These are phyloP conservation scores for Alloascoidea africana DNA, from an alignment of 805 yeast species.

Conservation along the genomic window DNA sequence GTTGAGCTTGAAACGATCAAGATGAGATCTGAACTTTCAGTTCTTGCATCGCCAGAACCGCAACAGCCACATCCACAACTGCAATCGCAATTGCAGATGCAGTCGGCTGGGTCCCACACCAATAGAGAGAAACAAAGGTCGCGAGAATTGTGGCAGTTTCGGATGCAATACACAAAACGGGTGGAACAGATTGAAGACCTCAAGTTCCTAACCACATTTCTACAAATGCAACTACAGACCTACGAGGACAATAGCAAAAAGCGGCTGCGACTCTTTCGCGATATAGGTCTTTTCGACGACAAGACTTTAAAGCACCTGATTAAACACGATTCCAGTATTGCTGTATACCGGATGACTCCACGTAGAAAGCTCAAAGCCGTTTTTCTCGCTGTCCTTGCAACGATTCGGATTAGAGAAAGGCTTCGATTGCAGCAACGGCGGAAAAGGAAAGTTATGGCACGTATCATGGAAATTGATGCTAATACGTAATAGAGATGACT, in stretches of 20 bases:
- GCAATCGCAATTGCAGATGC: slow-evolving; percentile 33
- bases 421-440: background rate
- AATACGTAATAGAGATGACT: too few species aligned
- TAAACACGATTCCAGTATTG: background rate
- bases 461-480: slow-evolving; percentile 13
- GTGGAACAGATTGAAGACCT: background rate
- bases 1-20: background rate
- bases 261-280: background rate
- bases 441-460: background rate
- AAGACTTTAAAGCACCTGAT: background rate
- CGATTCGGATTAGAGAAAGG: background rate
- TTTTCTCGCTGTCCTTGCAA: background rate
- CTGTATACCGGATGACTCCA: background rate
- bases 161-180: background rate
- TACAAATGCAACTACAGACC: background rate
- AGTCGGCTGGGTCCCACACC: slow-evolving; percentile 16
- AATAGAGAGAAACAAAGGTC: too few species aligned
- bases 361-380: background rate
- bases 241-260: background rate
- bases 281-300: background rate
- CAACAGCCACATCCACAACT: slow-evolving; percentile 39
- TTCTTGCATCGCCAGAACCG: slow-evolving; percentile 36
- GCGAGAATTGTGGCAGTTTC: too few species aligned
- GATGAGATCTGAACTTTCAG: too few species aligned
- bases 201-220: background rate